Base-by-base conservation (phyloP, 768 basidiomycete genomes). In the Mycena sanguinolenta region DNA sequence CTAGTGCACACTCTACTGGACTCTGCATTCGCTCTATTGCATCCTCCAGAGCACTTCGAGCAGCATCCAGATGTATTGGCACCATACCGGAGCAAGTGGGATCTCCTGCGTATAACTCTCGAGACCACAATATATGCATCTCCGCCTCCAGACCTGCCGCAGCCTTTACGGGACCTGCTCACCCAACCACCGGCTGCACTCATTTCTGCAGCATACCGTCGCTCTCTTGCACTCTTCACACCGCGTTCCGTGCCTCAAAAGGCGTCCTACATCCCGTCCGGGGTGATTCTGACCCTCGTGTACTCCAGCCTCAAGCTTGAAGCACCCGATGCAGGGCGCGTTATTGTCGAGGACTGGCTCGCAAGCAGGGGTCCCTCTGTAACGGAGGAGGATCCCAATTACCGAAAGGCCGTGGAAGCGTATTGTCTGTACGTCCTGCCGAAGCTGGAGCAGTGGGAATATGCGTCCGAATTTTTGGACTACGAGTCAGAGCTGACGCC, bases 21-120 rank as follows among this genome's bases (percentile, higher is more conserved):
- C 50, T 88, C 92, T 10, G 94, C 93, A 0, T 94, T 95, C 77
- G 76, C 87, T 12, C 79, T 93, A 36, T 75, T 96, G 70, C 84
- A 77, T 19, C 82, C 84, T 4, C 88, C 82, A 7, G 72, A 27
- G 34, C 58, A 23, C 42, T 44, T 21, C 12, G 62, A 73, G 36
- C 68, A 69, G 9, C 38, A 73, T 10, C 74, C 78, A 16, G 90
- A 90, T 67, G 55, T 74, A 4, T 83, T 89, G 5, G 83, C 85
- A 64, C 81, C 86, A 25, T 83, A 89, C 69, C 89, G 94, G 21
- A 85, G 90, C 65, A 95, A 95, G 82, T 96, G 95, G 95, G 94
- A 96, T 75, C 89, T 96, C 65, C 89, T 96, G 9, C 87, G 95
- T 28, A 91, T 96, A 71, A 95, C 94, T 0, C 86, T 95, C 63